phyloP scores from a whole-genome alignment of 768 basidiomycete species.

The Trametes gibbosa region DNA sequence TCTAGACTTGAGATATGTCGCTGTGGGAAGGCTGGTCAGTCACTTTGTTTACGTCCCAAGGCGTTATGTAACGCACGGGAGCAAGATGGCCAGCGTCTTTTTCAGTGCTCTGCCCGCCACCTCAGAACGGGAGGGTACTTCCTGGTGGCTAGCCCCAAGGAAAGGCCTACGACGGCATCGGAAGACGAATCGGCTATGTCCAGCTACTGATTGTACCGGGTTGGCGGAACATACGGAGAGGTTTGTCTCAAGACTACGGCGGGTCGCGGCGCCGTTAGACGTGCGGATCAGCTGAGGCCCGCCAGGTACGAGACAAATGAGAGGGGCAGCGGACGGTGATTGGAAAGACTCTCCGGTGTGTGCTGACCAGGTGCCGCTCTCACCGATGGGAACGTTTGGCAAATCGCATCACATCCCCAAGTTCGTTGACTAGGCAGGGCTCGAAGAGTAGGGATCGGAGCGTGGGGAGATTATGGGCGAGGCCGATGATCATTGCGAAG shows the following conservation, averaged over 20 bases:
- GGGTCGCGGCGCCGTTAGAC: not conserved
- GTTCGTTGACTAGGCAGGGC: too few relatives aligned
- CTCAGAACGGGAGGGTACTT: too few relatives aligned
- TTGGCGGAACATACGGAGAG: not conserved
- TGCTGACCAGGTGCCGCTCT: not conserved
- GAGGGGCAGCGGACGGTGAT: constrained; percentile 1
- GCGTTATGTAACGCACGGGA: too few relatives aligned
- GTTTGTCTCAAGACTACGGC: not conserved
- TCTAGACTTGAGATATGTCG: not conserved
- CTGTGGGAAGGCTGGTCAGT: too few relatives aligned
- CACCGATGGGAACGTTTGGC: constrained; percentile 12
- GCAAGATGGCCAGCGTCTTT: too few relatives aligned
- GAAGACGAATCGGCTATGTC: not conserved
- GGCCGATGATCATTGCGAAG: not conserved
- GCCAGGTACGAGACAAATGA: constrained; percentile 10
- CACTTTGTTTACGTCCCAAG: too few relatives aligned
- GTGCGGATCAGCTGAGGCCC: not conserved
- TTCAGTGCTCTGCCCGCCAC: too few relatives aligned
- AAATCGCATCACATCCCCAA: not conserved
- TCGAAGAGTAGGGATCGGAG: too few relatives aligned
- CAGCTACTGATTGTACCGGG: not conserved
- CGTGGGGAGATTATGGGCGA: too few relatives aligned
- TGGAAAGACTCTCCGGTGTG: not conserved
- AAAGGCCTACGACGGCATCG: not conserved
- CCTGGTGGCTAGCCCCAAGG: too few relatives aligned